Evolutionary conservation across 2,329 filamentous ascomycete genomes (phyloP).

Genomic region (Alternaria hordeiaustralica): DNA sequence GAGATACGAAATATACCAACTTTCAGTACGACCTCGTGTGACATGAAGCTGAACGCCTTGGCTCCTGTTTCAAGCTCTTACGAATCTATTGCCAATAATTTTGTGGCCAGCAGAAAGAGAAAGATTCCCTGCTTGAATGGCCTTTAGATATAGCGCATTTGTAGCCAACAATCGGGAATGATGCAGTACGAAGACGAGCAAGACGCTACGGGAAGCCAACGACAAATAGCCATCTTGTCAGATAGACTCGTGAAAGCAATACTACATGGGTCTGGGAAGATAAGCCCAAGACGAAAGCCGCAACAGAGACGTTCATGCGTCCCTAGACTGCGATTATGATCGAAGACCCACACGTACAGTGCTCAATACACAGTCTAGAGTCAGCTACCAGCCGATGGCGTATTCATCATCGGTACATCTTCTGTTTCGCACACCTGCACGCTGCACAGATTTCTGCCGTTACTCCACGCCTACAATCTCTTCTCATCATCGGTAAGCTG

Average conservation of each 20-base stretch:
- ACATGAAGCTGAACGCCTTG: neutral
- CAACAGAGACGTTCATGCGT: neutral
- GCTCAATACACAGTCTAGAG: neutral
- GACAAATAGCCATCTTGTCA: neutral
- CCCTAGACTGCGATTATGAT: neutral
- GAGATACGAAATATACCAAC: neutral
- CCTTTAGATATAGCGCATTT: neutral
- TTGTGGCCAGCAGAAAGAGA: neutral
- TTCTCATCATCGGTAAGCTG: neutral
- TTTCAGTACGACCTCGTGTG: neutral
- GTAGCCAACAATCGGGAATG: neutral
- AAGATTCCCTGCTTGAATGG: neutral
- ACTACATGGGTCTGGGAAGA: neutral
- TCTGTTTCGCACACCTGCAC: neutral
- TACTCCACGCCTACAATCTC: neutral
- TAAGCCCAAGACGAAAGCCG: neutral
- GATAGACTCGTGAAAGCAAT: too few species aligned
- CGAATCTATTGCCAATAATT: neutral
- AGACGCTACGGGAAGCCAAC: neutral
- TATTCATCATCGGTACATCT: neutral
- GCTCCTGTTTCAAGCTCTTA: neutral
- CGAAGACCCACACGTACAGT: neutral
- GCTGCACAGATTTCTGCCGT: neutral
- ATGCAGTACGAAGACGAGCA: neutral
- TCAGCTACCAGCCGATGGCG: neutral